Evolutionary conservation across 192 early-diverging fungal genomes (phyloP).

Genomic region (Umbelopsis sp.): DNA sequence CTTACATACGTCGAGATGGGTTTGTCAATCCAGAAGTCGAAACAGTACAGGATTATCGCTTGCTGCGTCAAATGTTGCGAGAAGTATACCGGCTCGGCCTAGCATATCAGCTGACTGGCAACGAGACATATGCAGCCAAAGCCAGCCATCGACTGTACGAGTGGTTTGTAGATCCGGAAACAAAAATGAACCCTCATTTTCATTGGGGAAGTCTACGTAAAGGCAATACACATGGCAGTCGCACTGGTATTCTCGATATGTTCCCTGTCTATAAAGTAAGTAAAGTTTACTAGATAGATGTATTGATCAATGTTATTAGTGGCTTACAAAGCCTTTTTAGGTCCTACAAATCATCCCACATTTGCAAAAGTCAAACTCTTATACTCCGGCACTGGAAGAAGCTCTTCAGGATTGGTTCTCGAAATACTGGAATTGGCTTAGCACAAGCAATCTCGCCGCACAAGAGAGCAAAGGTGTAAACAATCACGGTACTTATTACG

Average conservation of each 20-base stretch:
- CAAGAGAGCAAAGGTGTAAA: conserved; percentile 38
- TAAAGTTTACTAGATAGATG: too few relatives aligned
- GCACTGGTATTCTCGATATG: conserved; percentile 50
- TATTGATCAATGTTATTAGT: too few relatives aligned
- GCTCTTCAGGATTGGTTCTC: conserved; percentile 42
- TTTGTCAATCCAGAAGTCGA: conserved; percentile 56
- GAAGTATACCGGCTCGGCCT: conserved; percentile 49
- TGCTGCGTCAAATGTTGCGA: conserved; percentile 42
- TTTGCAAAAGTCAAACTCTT: conserved; percentile 36
- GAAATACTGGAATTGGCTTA: conserved; percentile 43
- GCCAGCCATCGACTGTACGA: conserved; percentile 43
- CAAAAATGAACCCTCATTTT: conserved; percentile 65
- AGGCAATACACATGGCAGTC: conserved; percentile 41
- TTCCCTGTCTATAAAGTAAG: conserved; percentile 33
- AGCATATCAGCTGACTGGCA: conserved; percentile 54
- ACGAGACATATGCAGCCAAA: conserved; percentile 49
- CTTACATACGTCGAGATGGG: conserved; percentile 55
- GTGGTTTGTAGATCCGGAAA: conserved; percentile 63
- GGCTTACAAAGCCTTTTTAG: neutral
- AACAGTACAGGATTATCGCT: conserved; percentile 42
- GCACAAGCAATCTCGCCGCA: conserved; percentile 34
- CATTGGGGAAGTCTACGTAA: conserved; percentile 53
- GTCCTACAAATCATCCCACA: conserved; percentile 44
- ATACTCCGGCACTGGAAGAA: conserved; percentile 34
- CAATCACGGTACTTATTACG: conserved; percentile 47